Evolutionary conservation across 1,284 basidiomycete species (phyloP).

Genomic region (Meira miltonrushii): DNA sequence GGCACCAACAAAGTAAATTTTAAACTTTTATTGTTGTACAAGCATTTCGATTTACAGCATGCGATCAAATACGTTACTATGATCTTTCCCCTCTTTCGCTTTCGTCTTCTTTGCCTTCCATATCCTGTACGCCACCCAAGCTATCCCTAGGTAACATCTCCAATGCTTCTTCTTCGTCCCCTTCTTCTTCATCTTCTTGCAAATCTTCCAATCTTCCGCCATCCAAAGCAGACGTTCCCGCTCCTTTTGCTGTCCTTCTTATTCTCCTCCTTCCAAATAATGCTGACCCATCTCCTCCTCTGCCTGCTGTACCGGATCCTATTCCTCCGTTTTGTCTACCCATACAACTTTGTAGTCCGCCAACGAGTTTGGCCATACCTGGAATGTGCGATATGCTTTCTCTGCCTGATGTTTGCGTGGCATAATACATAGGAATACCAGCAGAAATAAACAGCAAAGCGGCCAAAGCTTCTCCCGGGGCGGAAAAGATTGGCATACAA

Average conservation of each 20-base stretch:
- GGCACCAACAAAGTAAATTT: no score
- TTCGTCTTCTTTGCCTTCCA: no score
- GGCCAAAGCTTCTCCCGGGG: slow-evolving; percentile 70
- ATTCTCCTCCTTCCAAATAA: slow-evolving; percentile 8
- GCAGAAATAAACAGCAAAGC: slow-evolving; percentile 37
- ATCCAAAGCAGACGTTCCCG: no score
- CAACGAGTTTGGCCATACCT: slow-evolving; percentile 3
- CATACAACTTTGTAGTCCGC: neutral
- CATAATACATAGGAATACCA: slow-evolving; percentile 41
- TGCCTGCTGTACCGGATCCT: slow-evolving; percentile 8
- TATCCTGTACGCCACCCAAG: no score
- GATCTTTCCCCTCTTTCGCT: no score
- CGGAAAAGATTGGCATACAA: slow-evolving; percentile 89
- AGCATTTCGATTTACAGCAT: no score
- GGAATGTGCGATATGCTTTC: slow-evolving; percentile 5
- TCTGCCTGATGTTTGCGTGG: slow-evolving; percentile 28
- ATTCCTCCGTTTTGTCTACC: neutral
- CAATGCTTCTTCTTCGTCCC: slow-evolving; percentile 29
- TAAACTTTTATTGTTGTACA: no score
- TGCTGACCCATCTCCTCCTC: slow-evolving; percentile 1
- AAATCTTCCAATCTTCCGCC: neutral
- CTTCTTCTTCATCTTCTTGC: slow-evolving; percentile 14
- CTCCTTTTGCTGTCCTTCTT: neutral
- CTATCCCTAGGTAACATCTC: slow-evolving; percentile 31
- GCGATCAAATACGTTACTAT: no score